Evolutionary conservation across 2,329 filamentous ascomycete species (phyloP), one percentile per base, ranked within the genome.

Genomic region (Xylaria polymorpha): DNA sequence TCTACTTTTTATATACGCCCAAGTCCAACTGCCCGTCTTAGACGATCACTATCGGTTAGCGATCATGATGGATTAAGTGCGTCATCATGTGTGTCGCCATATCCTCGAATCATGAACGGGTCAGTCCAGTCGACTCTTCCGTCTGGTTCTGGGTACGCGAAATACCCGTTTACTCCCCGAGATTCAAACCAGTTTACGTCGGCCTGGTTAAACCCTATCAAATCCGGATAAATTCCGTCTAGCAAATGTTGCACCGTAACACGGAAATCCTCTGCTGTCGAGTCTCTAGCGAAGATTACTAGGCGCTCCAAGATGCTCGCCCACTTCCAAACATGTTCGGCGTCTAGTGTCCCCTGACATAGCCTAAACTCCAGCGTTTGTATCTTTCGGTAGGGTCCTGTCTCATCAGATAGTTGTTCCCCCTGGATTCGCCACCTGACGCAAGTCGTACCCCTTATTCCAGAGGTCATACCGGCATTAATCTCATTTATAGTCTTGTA

Each of bases 141-240:
- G n/a, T 72, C 77, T 76, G 46, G 87, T 85, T 74, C 84, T 83
- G 65, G 77, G 78, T 71, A 84, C 81, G 29, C 81, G 81, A 66
- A 77, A 56, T 71, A 72, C 1, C 35, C 64, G 1, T 35, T 53
- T 22, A 12, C 35, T 29, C 25, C 1, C 14, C 20, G 53, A 29
- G 25, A 25, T 2, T 0, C 6, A 50, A 74, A 74, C 68, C 69
- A 75, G 0, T 2, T 0, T 12, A 71, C 10, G 51, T 67, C 61
- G 0, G 55, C 57, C 1, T 12, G 0, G 15, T 69, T 62, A 4
- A 73, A 8, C 0, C 60, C 59, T 10, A 74, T 20, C 12, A 39
- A 20, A n/a, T 6, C 10, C 2, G 55, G 43, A 8, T 35, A 4
- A 48, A 1, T 18, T 65, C 61, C 6, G 1, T 39, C 22, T 41